Base-by-base conservation (phyloP, 768 basidiomycete genomes). In the Chiua virens region DNA sequence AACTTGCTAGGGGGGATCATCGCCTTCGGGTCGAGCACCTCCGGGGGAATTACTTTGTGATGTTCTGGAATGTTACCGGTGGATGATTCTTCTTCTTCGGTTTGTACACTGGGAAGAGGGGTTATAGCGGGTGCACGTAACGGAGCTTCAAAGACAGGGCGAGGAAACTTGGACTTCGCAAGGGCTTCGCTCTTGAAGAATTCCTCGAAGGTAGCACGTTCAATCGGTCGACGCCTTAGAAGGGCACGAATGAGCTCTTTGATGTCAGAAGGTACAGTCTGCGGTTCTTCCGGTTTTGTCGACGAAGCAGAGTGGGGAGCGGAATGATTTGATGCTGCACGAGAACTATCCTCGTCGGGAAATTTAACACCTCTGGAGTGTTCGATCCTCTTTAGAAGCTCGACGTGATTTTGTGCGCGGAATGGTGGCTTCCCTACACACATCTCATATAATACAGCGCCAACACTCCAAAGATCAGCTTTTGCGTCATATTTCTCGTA, bases 401-500 rank as follows among this genome's bases (percentile, higher is more conserved):
- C 97, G 61, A 98, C 89, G 67, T 98, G 96, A 64, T 98, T 99
- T 69, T 86, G 83, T 0, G 97, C 97, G 15, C 95, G 86, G 70
- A 95, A 99, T 0, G 97, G 97, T 2, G 97, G 90, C 60, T 85
- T 86, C 3, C 95, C 97, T 28, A 92, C 89, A 17, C 84, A 78
- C 87, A 97, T 98, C 70, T 99, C 97, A 71, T 86, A 99, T 3
- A 98, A 74, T 21, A 99, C 95, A 0, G 97, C 92, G 6, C 97
- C 97, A 42, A 98, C 94, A 27, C 92, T 95, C 97, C 97, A 99
- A 2, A 99, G 78, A 66, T 99, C 97, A 11, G 92, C 97, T 67
- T 93, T 96, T 18, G 95, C 95, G 67, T 97, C 94, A 70, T 99
- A 98, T 66, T 95, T 95, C 72, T 98, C 88, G 67, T 97, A 97